A percentile compares a stretch with the other conserved stretches of the same genome.
These are phyloP conservation scores for Paraleonurus japonicus DNA, from an alignment of 257 asterid species.

Conservation along the genomic window DNA sequence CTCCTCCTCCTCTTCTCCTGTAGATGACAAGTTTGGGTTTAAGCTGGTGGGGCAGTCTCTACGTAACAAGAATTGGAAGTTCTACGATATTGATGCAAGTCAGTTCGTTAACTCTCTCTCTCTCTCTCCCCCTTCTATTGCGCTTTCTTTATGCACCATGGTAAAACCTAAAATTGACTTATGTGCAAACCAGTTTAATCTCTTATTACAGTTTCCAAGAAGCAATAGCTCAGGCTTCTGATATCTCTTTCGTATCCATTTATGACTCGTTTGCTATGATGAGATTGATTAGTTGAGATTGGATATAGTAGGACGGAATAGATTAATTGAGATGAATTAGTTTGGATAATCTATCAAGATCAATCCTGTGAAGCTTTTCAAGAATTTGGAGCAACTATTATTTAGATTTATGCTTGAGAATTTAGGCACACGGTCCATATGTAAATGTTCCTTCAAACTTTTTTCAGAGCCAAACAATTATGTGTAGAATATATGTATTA, in stretches of 20 bases:
- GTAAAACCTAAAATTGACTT: constrained; percentile 17
- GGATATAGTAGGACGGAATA: too few relatives aligned
- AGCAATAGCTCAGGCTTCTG: background rate
- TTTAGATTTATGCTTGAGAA: background rate
- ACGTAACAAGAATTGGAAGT: constrained; percentile 62
- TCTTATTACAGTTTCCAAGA: background rate
- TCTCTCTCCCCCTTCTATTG: background rate
- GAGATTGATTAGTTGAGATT: too few relatives aligned
- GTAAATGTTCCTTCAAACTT: background rate
- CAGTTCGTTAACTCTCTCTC: constrained; percentile 22
- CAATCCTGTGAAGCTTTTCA: background rate
- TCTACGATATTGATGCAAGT: constrained; percentile 73
- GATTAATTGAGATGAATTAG: too few relatives aligned
- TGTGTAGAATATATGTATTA: background rate
- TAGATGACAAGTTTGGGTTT: constrained; percentile 50
- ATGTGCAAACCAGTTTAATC: background rate
- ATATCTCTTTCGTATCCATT: background rate
- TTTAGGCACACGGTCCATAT: too few relatives aligned
- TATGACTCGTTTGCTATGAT: too few relatives aligned
- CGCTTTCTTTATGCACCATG: background rate
- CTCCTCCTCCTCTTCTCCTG: constrained; percentile 33
- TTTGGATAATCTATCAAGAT: too few relatives aligned
- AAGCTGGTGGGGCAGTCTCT: constrained; percentile 55
- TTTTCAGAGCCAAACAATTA: background rate
- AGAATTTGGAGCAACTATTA: background rate